Conservation (phyloP, 176 grass and related monocot species). For the Stipa capillata region DNA sequence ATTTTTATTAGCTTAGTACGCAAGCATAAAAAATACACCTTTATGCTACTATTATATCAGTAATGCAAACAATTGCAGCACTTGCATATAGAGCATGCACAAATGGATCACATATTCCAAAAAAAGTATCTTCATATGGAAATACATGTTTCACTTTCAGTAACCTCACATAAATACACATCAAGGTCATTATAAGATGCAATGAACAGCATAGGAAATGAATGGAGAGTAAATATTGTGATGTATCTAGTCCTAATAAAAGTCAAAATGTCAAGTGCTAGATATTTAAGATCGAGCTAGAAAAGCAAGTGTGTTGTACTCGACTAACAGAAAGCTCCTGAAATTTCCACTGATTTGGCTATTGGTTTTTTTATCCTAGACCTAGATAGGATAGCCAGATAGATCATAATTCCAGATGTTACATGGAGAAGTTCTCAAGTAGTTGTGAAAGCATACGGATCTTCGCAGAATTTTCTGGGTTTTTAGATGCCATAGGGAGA, state of each 20-base stretch:
- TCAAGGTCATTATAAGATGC: neutral
- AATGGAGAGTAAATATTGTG: slow-evolving; percentile 1
- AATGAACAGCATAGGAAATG: neutral
- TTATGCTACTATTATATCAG: neutral
- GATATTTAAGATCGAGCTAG: neutral
- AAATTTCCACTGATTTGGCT: neutral
- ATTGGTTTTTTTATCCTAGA: neutral
- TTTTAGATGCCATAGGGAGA: too few species aligned
- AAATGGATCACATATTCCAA: neutral
- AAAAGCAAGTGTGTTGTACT: too few species aligned
- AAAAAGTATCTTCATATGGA: neutral
- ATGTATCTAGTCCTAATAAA: neutral
- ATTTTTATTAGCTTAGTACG: neutral
- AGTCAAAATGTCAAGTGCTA: neutral
- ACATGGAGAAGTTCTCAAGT: neutral
- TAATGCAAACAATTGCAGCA: neutral
- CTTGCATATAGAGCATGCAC: neutral
- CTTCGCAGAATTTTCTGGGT: too few species aligned
- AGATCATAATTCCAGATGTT: neutral
- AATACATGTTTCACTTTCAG: neutral
- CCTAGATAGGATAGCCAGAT: neutral
- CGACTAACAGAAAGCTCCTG: neutral
- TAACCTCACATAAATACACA: neutral
- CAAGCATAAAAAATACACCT: neutral
- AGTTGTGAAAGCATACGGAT: too few species aligned